Evolutionary conservation across 2,329 filamentous ascomycete species (phyloP), one percentile per base, ranked within the genome.

Genomic region (Cadophora sp.): DNA sequence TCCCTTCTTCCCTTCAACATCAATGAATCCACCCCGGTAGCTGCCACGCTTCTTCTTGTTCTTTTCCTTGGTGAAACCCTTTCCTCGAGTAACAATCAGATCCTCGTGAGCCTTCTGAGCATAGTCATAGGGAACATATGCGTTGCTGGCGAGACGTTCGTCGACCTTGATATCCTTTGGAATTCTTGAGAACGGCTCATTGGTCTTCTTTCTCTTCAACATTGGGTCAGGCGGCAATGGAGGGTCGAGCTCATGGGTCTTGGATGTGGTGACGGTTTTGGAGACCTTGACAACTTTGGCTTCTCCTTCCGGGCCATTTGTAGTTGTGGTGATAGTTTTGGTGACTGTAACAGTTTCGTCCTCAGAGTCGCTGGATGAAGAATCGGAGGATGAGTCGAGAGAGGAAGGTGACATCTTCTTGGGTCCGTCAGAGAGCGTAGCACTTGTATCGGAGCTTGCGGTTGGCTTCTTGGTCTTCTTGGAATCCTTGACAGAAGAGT

Each of bases 21-120:
- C 94, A 75, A 99, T 97, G 62, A 86, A 81, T 7, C 96, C 96
- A 53, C 96, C 96, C 58, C 91, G 89, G 84, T 97, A 99, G 72
- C 91, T 93, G 60, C 96, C 96, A 74, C 89, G 86, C 85, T 94
- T 94, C 86, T 94, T 96, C 85, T 99, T 99, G 82, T 99, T 99
- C 89, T 99, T 99, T 84, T 98, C 96, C 84, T 99, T 99, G 68
- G 95, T 98, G 81, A 99, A 99, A 4, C 93, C 94, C 83, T 97
- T 98, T 75, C 96, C 96, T 78, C 91, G 93, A 39, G 95, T 98
- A 47, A 97, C 87, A 59, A 94, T 92, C 70, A 99, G 82, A 77
- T 97, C 94, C 73, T 93, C 87, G 77, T 94, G 92, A 9, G 96
- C 96, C 73, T 89, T 89, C 74, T 96, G 91, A 27, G 94, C 95